Base-by-base conservation (phyloP, 2,329 filamentous ascomycete species). In the Apiospora sp. region DNA sequence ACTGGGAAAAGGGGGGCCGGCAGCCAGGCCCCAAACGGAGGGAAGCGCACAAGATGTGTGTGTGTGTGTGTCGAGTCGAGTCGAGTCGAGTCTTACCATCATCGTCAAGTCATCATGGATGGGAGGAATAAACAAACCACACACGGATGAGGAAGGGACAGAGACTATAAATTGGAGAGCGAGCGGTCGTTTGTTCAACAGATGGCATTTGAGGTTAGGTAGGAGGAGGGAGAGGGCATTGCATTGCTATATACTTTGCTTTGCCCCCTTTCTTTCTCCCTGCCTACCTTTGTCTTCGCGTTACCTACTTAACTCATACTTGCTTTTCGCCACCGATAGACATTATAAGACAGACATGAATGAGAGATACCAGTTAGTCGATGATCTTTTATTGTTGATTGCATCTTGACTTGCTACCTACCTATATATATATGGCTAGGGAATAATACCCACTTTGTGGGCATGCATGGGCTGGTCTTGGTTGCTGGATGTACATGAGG, bases 241-340 rank as follows among this genome's bases (percentile, higher is more conserved):
- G 24, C 13, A 41, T 41, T 8, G 37, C 13, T 22, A 3, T 1
- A 16, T 37, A 41, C 4, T 34, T 34, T n/a, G 19, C 27, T 34
- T 6, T 64, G 19, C 58, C 34, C 34, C 22, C 22, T n/a, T 22
- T n/a, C 30, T 19, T n/a, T 30, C 16, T 61, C 19, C 54, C 14
- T 34, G n/a, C 54, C 30, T 61, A 22, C 54, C 27, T 58, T 41
- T 5, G 13, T 3, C 58, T 64, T 41, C 58, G n/a, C 30, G 34
- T n/a, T 41, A 64, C 19, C 54, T 64, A 22, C 54, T 37, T 37
- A 41, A 41, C 58, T n/a, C 22, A n/a, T 61, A 61, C 54, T 41
- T 41, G 58, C 10, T 41, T 41, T 41, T 41, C 58, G 16, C 58
- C 58, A 64, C n/a, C 19, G 58, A 64, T 64, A 64, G 58, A 64